Evolutionary conservation across 371 early-diverging fungal genomes (phyloP).

Genomic region (Zychaea mexicana): DNA sequence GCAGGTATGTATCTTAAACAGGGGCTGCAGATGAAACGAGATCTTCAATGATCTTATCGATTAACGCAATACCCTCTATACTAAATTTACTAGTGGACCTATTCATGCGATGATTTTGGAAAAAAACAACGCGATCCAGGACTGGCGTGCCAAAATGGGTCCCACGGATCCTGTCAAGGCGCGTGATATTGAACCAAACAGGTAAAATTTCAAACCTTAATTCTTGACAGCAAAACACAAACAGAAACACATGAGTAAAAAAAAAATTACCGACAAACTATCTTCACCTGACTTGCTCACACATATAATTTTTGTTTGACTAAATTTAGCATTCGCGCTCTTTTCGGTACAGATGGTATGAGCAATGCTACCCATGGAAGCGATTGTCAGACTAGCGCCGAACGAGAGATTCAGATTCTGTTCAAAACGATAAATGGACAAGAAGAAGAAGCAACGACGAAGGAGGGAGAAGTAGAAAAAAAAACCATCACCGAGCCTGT

Average conservation of each 20-base stretch:
- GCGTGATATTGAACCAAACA: conserved; percentile 55
- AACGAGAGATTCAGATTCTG: conserved; percentile 68
- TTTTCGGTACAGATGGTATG: conserved; percentile 65
- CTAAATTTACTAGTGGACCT: conserved; percentile 13
- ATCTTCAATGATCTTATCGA: conserved; percentile 13
- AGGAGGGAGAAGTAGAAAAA: not conserved
- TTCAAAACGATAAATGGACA: conserved; percentile 33
- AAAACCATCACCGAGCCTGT: not conserved
- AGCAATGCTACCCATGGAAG: conserved; percentile 81
- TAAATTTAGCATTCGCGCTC: conserved; percentile 53
- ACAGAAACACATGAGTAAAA: too few relatives aligned
- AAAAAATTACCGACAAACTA: not conserved
- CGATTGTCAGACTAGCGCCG: conserved; percentile 63
- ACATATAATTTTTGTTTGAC: not conserved
- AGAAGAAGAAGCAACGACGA: not conserved
- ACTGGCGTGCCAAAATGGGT: conserved; percentile 77
- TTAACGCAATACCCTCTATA: conserved; percentile 2
- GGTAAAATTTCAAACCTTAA: conserved; percentile 20
- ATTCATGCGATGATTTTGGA: conserved; percentile 66
- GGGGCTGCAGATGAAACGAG: too few relatives aligned
- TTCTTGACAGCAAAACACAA: too few relatives aligned
- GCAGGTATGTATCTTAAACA: too few relatives aligned
- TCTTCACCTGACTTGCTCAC: not conserved
- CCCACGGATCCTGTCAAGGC: conserved; percentile 77
- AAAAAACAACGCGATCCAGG: conserved; percentile 62